Conservation (phyloP, 805 yeast genomes). For the Barnettozyma wickerhamii region DNA sequence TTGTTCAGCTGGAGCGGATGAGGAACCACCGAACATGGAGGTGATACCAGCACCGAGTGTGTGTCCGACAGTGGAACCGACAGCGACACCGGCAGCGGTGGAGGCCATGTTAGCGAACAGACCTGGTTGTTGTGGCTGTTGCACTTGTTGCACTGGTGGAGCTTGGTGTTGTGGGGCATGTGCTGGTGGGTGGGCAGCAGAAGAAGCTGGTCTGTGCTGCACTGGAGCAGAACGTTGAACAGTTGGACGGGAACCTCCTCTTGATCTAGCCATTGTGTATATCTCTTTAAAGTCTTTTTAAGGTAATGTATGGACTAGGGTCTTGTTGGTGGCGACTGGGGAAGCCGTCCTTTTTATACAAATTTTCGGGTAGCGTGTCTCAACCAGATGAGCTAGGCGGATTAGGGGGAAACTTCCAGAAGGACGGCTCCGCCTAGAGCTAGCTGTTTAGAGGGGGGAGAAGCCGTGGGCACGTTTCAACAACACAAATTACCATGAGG, state of each 20-base stretch:
- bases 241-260: constrained; percentile 44
- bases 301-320: not conserved
- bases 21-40: constrained; percentile 80
- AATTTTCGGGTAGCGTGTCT: not conserved
- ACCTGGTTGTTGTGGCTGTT: constrained; percentile 71
- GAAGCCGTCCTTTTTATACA: not conserved
- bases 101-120: constrained; percentile 96
- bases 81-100: constrained; percentile 99
- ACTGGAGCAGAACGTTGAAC: constrained; percentile 38
- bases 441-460: too few relatives aligned
- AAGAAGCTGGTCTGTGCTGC: constrained; percentile 49
- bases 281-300: not conserved
- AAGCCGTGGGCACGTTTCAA: too few relatives aligned
- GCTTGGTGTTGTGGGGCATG: constrained; percentile 48
- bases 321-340: constrained; percentile 1
- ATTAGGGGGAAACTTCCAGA: constrained; percentile 5
- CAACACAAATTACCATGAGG: too few relatives aligned
- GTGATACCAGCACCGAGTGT: constrained; percentile 94
- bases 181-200: constrained; percentile 45
- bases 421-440: constrained; percentile 3
- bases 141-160: constrained; percentile 49
- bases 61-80: constrained; percentile 96
- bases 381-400: not conserved
- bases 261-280: constrained; percentile 40
- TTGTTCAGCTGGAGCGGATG: constrained; percentile 48